Percentiles rank a stretch among this genome's conserved stretches.
phyloP scores from a whole-genome alignment of 129 eudicot species.

The Rutidosis leptorrhynchoides region DNA sequence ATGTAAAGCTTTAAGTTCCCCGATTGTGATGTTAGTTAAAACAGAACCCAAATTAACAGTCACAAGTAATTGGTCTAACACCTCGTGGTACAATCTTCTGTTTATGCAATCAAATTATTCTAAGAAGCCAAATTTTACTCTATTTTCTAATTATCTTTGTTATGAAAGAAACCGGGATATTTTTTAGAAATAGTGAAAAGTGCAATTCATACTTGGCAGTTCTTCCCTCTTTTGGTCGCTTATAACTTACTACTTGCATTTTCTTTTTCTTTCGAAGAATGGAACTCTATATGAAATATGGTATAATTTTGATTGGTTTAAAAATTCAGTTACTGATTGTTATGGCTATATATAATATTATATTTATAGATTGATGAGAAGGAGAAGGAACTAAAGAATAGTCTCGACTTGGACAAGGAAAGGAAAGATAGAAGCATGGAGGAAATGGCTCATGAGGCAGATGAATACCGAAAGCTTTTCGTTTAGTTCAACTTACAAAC shows the following conservation, averaged over 20 bases:
- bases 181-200: neutral
- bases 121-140: neutral
- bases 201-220: neutral
- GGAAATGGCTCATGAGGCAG: constrained; percentile 91
- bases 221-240: neutral
- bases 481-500: constrained; percentile 19
- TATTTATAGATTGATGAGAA: constrained; percentile 65
- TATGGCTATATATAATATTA: neutral
- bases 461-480: constrained; percentile 61
- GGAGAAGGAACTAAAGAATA: constrained; percentile 84
- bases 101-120: neutral
- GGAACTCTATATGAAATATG: neutral
- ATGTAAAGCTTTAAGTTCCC: neutral
- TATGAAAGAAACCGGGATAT: neutral
- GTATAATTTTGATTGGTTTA: neutral
- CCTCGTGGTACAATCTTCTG: neutral
- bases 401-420: constrained; percentile 82
- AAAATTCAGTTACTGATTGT: neutral
- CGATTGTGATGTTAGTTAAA: neutral
- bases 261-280: neutral
- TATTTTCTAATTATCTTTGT: neutral
- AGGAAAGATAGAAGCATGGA: constrained; percentile 85
- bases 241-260: neutral
- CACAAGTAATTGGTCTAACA: neutral
- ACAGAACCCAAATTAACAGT: neutral